Base-by-base conservation (phyloP, 2,329 filamentous ascomycete genomes). In the Ophiocordyceps camponoti-floridani region DNA sequence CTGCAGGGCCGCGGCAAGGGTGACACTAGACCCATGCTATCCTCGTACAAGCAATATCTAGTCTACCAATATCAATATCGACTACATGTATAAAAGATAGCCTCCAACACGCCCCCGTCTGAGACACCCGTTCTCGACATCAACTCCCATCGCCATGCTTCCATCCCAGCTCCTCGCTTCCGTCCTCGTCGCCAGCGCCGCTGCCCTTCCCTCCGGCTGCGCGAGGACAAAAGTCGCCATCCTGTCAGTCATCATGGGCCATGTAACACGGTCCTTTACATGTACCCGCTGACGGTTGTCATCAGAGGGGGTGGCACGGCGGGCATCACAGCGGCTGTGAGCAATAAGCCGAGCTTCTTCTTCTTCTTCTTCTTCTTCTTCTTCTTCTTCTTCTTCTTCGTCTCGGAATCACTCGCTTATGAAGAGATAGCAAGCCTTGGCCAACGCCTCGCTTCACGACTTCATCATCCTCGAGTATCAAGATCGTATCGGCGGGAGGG, bases 401-500 rank as follows among this genome's bases (percentile, higher is more conserved):
- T 23, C 23, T 23, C 5, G 23, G 23, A 23, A 23, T 23, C 23
- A 23, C 23, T 23, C 11, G 12, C 46, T 41, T 10, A 47, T 18
- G 16, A 5, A 1, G 3, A 1, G 4, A 9, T 9, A 52, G 52
- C 75, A 82, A 65, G 68, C 77, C 3, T 57, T 83, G 6, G 58
- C 66, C 4, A 79, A 82, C 45, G 67, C 69, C 2, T 79, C 75
- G 0, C 61, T 82, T 6, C 60, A 65, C 0, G 77, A 83, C 47
- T 82, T 83, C 47, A 44, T 82, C 8, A 76, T 83, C 42, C 57
- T 83, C 3, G 79, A 83, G 48, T 74, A 76, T 47, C 75, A 77
- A 12, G 63, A 70, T 47, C 66, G 70, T 12, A 70, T 83, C 47
- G 79, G 79, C 1, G 79, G 79, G 1, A 70, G 79, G 6, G 68